These are phyloP conservation scores for Colletotrichum gigasporum DNA, from an alignment of 2,329 filamentous ascomycete genomes.

Conservation along the genomic window DNA sequence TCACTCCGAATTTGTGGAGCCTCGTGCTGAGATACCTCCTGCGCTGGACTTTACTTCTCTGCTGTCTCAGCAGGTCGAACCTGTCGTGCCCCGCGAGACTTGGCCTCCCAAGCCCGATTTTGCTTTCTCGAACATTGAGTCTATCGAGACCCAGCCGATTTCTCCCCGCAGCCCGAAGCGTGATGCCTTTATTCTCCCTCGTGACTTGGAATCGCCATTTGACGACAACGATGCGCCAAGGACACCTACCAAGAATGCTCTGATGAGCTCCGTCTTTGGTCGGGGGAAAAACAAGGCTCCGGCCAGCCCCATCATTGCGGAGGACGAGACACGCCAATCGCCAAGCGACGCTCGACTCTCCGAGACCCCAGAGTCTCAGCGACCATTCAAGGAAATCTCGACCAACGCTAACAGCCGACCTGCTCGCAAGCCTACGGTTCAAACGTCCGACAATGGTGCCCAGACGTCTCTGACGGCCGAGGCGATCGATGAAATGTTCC, in stretches of 20 bases:
- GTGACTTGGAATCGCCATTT: conserved; percentile 48
- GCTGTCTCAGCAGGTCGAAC: conserved; percentile 47
- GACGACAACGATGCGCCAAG: conserved; percentile 44
- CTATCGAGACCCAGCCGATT: conserved; percentile 57
- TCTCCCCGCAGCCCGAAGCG: conserved; percentile 61
- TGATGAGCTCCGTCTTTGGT: conserved; percentile 54
- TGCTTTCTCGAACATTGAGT: conserved; percentile 55
- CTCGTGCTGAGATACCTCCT: conserved; percentile 40
- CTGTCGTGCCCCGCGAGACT: conserved; percentile 43
- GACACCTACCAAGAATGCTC: conserved; percentile 47
- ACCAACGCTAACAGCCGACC: conserved; percentile 59
- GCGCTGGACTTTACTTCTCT: conserved; percentile 48
- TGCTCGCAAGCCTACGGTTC: conserved; percentile 48
- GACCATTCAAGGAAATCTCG: conserved; percentile 71
- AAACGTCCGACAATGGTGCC: conserved; percentile 75
- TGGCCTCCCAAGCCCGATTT: conserved; percentile 40
- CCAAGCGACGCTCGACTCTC: conserved; percentile 49
- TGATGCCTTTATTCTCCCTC: conserved; percentile 66
- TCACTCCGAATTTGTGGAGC: conserved; percentile 52
- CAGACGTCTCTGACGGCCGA: conserved; percentile 88
- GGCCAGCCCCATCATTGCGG: conserved; percentile 62
- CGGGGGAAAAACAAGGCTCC: conserved; percentile 53
- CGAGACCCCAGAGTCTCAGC: conserved; percentile 64
- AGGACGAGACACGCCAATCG: conserved; percentile 71
- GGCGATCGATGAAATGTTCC: conserved; percentile 80